Percentiles rank a stretch among this genome's conserved stretches.
These are phyloP conservation scores for Pichia sp. DNA, from an alignment of 1,139 yeast genomes.

Conservation along the genomic window DNA sequence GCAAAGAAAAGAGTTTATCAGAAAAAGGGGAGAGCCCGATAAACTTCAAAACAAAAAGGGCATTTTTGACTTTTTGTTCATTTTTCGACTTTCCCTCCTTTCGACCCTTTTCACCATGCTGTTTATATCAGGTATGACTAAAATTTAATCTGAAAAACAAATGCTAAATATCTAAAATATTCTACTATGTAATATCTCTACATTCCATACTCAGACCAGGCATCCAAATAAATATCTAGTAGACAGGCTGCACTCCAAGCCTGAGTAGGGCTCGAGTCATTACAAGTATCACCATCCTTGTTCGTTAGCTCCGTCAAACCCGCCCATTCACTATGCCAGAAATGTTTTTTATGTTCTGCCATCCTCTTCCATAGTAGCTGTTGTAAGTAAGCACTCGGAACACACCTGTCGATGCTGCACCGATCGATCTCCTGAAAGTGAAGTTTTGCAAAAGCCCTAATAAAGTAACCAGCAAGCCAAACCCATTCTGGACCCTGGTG, in stretches of 20 bases:
- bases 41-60: too few species aligned
- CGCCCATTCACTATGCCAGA: conserved; percentile 77
- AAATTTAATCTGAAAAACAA: too few species aligned
- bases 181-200: neutral
- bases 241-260: conserved; percentile 94
- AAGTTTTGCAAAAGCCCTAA: conserved; percentile 66
- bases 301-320: conserved; percentile 92
- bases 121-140: too few species aligned
- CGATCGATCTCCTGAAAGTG: conserved; percentile 37
- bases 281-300: conserved; percentile 74
- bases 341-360: conserved; percentile 63
- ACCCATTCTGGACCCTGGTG: conserved; percentile 99
- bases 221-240: conserved; percentile 70
- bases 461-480: conserved; percentile 84
- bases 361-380: conserved; percentile 49
- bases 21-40: neutral
- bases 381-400: conserved; percentile 40
- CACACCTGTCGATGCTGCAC: conserved; percentile 29
- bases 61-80: too few species aligned
- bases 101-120: too few species aligned
- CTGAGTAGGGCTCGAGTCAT: conserved; percentile 90
- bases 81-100: too few species aligned
- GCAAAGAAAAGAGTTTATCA: neutral
- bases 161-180: too few species aligned
- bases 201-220: conserved; percentile 12